These are phyloP conservation scores for Diaporthe batatas DNA, from an alignment of 2,329 filamentous ascomycete species.

Conservation along the genomic window DNA sequence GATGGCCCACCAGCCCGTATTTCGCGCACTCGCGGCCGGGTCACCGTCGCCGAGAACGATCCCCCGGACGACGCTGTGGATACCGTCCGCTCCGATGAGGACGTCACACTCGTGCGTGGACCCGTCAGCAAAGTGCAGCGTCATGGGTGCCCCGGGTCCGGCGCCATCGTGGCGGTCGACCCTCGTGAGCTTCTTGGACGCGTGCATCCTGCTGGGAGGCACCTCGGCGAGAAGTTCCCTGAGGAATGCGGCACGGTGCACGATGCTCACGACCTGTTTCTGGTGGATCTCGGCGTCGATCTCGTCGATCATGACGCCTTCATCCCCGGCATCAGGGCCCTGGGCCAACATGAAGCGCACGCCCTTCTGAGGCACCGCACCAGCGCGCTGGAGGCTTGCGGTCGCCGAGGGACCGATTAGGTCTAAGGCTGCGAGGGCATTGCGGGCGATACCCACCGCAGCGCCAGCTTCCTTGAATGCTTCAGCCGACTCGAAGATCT, in stretches of 20 bases:
- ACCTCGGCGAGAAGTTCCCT: slow-evolving; percentile 43
- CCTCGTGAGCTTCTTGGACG: slow-evolving; percentile 45
- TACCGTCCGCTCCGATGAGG: slow-evolving; percentile 56
- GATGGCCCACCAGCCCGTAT: slow-evolving; percentile 44
- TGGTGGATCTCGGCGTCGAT: background rate
- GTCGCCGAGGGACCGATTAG: slow-evolving; percentile 27
- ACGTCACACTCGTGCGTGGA: slow-evolving; percentile 50
- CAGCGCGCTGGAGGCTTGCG: slow-evolving; percentile 33
- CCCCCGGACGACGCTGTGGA: slow-evolving; percentile 54
- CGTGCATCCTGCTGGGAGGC: slow-evolving; percentile 44
- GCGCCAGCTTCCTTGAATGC: slow-evolving; percentile 25
- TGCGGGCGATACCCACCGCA: slow-evolving; percentile 14
- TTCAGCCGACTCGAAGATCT: slow-evolving; percentile 19
- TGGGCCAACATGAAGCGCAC: slow-evolving; percentile 13
- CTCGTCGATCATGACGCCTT: background rate
- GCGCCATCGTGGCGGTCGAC: slow-evolving; percentile 30
- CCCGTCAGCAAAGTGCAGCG: slow-evolving; percentile 45
- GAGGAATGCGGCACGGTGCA: slow-evolving; percentile 44
- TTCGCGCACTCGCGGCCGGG: slow-evolving; percentile 43
- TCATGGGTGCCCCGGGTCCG: slow-evolving; percentile 31
- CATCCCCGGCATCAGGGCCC: slow-evolving; percentile 1
- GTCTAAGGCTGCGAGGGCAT: slow-evolving; percentile 7
- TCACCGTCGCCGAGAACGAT: slow-evolving; percentile 49
- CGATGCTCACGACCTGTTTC: slow-evolving; percentile 42
- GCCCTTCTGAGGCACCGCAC: slow-evolving; percentile 18